Percentiles rank a stretch among this genome's conserved stretches.
These are phyloP conservation scores for Cercophora samala DNA, from an alignment of 495 filamentous ascomycete species.

Conservation along the genomic window DNA sequence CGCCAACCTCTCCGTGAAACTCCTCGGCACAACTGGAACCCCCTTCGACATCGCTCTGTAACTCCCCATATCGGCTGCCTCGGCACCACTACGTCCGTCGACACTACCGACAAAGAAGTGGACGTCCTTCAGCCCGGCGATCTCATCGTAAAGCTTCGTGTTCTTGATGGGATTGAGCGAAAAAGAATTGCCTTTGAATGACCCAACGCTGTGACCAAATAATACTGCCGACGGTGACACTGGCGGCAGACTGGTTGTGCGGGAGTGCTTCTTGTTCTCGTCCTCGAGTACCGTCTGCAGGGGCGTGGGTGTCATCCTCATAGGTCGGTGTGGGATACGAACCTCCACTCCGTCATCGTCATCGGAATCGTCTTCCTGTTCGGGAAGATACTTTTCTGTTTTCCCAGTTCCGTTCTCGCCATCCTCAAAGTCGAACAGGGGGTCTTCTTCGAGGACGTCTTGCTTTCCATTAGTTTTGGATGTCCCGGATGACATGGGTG, in stretches of 20 bases:
- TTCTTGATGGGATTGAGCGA: conserved; percentile 36
- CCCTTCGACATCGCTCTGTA: conserved; percentile 35
- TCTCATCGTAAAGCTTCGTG: conserved; percentile 42
- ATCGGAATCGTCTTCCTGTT: conserved; percentile 21
- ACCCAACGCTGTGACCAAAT: conserved; percentile 37
- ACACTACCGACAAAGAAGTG: conserved; percentile 46
- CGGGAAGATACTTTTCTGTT: conserved; percentile 22
- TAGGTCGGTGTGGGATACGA: conserved; percentile 5
- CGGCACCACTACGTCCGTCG: conserved; percentile 40
- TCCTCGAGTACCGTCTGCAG: neutral
- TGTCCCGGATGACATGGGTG: neutral
- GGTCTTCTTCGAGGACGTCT: conserved; percentile 16
- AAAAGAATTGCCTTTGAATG: conserved; percentile 42
- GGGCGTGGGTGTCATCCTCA: neutral
- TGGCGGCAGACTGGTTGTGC: conserved; percentile 11
- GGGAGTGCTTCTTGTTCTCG: neutral
- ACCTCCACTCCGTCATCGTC: conserved; percentile 24
- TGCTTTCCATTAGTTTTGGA: conserved; percentile 8
- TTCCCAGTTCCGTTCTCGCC: conserved; percentile 13
- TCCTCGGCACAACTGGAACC: conserved; percentile 36
- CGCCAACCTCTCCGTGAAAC: conserved; percentile 44
- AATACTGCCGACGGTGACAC: conserved; percentile 29
- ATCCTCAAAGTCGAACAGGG: conserved; percentile 33
- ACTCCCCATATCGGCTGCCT: conserved; percentile 38
- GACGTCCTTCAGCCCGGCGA: conserved; percentile 45